These are phyloP conservation scores for Saccharomyces hybrid DNA, from an alignment of 1,139 yeast genomes.

Conservation along the genomic window DNA sequence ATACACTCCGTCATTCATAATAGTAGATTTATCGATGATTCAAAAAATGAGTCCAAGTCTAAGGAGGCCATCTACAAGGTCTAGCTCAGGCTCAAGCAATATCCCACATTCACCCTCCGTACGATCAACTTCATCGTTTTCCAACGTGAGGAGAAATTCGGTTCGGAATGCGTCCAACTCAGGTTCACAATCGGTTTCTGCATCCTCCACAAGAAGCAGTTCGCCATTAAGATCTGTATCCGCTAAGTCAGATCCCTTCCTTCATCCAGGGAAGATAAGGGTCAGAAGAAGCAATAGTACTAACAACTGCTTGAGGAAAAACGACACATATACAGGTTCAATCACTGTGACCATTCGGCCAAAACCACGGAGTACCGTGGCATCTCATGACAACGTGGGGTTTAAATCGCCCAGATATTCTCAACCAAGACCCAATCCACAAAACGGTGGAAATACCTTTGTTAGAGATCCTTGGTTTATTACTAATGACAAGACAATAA, in stretches of 20 bases:
- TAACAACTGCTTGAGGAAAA: slow-evolving; percentile 2
- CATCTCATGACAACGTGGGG: slow-evolving; percentile 3
- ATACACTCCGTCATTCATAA: not conserved
- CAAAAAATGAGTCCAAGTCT: slow-evolving; percentile 10
- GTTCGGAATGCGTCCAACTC: slow-evolving; percentile 10
- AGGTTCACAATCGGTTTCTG: slow-evolving; percentile 15
- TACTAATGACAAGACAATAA: slow-evolving; percentile 38
- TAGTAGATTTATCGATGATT: slow-evolving; percentile 7
- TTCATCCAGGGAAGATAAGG: slow-evolving; percentile 10
- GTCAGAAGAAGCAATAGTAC: slow-evolving; percentile 3
- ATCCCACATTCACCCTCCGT: slow-evolving; percentile 17
- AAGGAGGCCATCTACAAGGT: slow-evolving; percentile 10
- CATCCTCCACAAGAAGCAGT: slow-evolving; percentile 14
- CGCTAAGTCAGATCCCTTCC: slow-evolving; percentile 11
- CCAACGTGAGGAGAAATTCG: slow-evolving; percentile 10
- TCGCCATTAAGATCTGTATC: slow-evolving; percentile 15
- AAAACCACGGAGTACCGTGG: slow-evolving; percentile 23
- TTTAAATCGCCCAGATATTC: not conserved
- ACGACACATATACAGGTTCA: slow-evolving; percentile 31
- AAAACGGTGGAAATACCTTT: not conserved
- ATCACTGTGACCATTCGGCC: slow-evolving; percentile 35
- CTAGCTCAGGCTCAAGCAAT: slow-evolving; percentile 3
- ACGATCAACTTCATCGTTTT: slow-evolving; percentile 14
- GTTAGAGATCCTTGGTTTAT: slow-evolving; percentile 34
- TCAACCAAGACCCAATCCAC: slow-evolving; percentile 37